These are phyloP conservation scores for Rasamsonia emersonii DNA, from an alignment of 2,329 filamentous ascomycete genomes.

Conservation along the genomic window DNA sequence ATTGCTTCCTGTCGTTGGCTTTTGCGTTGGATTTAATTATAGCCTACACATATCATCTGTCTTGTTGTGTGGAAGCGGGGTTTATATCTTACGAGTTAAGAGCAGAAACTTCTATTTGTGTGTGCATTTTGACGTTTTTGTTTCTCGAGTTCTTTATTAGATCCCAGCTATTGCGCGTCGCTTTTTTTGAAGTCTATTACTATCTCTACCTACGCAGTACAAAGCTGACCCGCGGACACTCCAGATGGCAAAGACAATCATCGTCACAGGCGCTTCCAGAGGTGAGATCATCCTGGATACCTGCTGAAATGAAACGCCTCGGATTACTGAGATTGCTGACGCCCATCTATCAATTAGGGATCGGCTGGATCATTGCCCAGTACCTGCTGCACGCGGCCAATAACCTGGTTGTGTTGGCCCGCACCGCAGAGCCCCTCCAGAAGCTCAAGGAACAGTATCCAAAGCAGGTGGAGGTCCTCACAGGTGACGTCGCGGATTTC, in stretches of 20 bases:
- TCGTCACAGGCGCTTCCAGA: conserved; percentile 60
- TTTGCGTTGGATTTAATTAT: too few relatives aligned
- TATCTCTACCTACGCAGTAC: conserved; percentile 7
- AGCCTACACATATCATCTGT: too few relatives aligned
- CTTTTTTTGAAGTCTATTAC: too few relatives aligned
- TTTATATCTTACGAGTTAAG: too few relatives aligned
- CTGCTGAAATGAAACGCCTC: too few relatives aligned
- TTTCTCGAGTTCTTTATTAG: too few relatives aligned
- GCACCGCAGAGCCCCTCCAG: conserved; percentile 46
- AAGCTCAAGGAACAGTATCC: conserved; percentile 46
- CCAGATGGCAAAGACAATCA: conserved; percentile 57
- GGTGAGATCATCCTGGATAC: conserved; percentile 38
- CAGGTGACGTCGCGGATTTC: conserved; percentile 50
- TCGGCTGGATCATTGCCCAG: conserved; percentile 53
- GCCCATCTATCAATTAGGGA: conserved; percentile 36
- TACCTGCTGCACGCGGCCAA: conserved; percentile 48
- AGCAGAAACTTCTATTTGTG: too few relatives aligned
- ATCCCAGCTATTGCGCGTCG: too few relatives aligned
- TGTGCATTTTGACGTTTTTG: too few relatives aligned
- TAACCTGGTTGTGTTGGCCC: conserved; percentile 52
- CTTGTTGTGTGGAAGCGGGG: too few relatives aligned
- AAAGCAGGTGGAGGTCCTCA: conserved; percentile 46
- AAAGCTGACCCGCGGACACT: conserved; percentile 20
- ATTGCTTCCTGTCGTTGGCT: too few relatives aligned
- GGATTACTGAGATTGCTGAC: not conserved